Base-by-base conservation (phyloP, 169 alveolate genomes). In the Eimeria maxima region DNA sequence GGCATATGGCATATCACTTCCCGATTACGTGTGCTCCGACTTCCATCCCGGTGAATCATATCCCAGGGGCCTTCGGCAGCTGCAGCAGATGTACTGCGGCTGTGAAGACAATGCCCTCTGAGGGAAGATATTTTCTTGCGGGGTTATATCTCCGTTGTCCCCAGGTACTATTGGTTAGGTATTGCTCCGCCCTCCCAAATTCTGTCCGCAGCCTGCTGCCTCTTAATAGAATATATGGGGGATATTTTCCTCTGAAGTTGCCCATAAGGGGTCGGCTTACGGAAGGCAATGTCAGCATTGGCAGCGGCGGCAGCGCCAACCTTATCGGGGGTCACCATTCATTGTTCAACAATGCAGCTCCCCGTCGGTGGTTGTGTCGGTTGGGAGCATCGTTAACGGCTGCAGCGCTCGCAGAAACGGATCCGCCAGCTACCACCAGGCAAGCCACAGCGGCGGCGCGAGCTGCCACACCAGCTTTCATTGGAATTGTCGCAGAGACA, bases 311-410 rank as follows among this genome's bases (percentile, higher is more conserved):
- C 57, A 29, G 74, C 42, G 74, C 38, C 53, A 29, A 8, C 91
- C 38, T 44, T 45, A 22, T 0, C 88, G 1, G 45, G 65, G 44
- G n/a, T 22, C 88, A 50, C 44, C 24, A n/a, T 22, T 47, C 88
- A 27, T n/a, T 78, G 88, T 67, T 78, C 24, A 50, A 7, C 22
- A 13, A 24, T 45, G 8, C 29, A 3, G 65, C 65, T n/a, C 47
- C 45, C 7, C 11, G 47, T 4, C 67, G 88, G 67, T 45, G 45
- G 3, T 50, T 50, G 27, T 78, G 69, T n/a, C 60, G 88, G 5
- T 16, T 78, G 44, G 65, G 88, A 78, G 45, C 14, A 42, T 78
- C 88, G 47, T 50, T 50, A 78, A 47, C 24, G 88, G 67, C 88
- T n/a, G 88, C 44, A n/a, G 42, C 65, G 11, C 24, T 20, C 13